These are phyloP conservation scores for Irpex sp. DNA, from an alignment of 1,284 basidiomycete genomes.

Conservation along the genomic window DNA sequence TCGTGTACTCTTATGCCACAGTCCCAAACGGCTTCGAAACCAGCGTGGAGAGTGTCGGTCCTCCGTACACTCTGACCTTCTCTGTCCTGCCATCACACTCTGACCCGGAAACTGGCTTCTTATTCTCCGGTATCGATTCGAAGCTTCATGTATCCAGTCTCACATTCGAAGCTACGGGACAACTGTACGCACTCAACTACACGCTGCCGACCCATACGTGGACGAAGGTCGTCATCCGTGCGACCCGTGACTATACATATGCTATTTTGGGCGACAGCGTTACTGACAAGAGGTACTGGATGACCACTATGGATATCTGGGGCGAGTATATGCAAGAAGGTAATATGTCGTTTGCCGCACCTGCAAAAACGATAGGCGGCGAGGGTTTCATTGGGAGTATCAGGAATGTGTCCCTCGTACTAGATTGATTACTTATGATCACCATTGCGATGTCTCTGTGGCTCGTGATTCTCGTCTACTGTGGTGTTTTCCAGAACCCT, in stretches of 20 bases:
- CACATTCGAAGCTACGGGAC: slow-evolving; percentile 35
- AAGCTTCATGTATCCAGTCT: slow-evolving; percentile 34
- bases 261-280: slow-evolving; percentile 28
- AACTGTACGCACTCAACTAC: slow-evolving; percentile 32
- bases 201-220: slow-evolving; percentile 25
- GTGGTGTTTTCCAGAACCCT: too few species aligned
- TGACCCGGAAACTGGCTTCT: slow-evolving; percentile 16
- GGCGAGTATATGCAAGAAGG: slow-evolving; percentile 34
- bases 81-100: slow-evolving; percentile 23
- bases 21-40: slow-evolving; percentile 23
- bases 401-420: slow-evolving; percentile 20
- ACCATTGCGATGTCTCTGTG: too few species aligned
- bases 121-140: slow-evolving; percentile 38
- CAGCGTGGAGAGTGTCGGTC: slow-evolving; percentile 36
- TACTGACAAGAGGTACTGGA: slow-evolving; percentile 29
- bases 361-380: slow-evolving; percentile 31
- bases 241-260: slow-evolving; percentile 34
- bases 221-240: slow-evolving; percentile 34
- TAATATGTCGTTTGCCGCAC: slow-evolving; percentile 47
- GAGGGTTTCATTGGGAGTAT: slow-evolving; percentile 28
- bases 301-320: slow-evolving; percentile 36
- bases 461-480: too few species aligned
- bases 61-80: slow-evolving; percentile 41
- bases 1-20: slow-evolving; percentile 19
- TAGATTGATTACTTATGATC: slow-evolving; percentile 5